These are phyloP conservation scores for Alternaria longipes DNA, from an alignment of 2,329 filamentous ascomycete genomes.

Conservation along the genomic window DNA sequence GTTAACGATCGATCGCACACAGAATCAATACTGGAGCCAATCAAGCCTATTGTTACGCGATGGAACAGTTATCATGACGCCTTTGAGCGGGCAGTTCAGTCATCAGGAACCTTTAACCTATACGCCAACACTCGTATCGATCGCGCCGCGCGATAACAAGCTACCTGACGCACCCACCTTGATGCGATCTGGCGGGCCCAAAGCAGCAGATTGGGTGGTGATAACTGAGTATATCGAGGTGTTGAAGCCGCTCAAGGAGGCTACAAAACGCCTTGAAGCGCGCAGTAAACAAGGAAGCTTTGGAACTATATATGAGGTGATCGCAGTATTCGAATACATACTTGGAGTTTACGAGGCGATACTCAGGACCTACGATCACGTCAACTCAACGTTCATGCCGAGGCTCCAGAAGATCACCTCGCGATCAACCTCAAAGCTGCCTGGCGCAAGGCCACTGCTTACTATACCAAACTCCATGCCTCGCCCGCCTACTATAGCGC, in stretches of 20 bases:
- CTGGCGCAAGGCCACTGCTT: conserved; percentile 7
- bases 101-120: background rate
- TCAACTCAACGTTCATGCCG: background rate
- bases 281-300: background rate
- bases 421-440: conserved; percentile 14
- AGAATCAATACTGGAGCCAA: background rate
- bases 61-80: background rate
- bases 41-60: conserved; percentile 9
- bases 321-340: conserved; percentile 6
- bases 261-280: background rate
- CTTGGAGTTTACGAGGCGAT: background rate
- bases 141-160: background rate
- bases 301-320: background rate
- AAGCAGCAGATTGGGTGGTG: background rate
- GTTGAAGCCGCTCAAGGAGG: background rate
- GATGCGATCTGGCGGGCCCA: conserved; percentile 4
- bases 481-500: conserved; percentile 16
- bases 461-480: conserved; percentile 12
- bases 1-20: background rate
- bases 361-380: background rate
- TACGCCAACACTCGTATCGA: conserved; percentile 1
- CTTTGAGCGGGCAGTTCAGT: conserved; percentile 10
- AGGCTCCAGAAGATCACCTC: conserved; percentile 12
- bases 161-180: background rate
- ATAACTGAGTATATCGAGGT: conserved; percentile 4